Percentiles rank a stretch among this genome's conserved stretches.
phyloP scores from a whole-genome alignment of 495 filamentous ascomycete genomes.

The Podospora comata region DNA sequence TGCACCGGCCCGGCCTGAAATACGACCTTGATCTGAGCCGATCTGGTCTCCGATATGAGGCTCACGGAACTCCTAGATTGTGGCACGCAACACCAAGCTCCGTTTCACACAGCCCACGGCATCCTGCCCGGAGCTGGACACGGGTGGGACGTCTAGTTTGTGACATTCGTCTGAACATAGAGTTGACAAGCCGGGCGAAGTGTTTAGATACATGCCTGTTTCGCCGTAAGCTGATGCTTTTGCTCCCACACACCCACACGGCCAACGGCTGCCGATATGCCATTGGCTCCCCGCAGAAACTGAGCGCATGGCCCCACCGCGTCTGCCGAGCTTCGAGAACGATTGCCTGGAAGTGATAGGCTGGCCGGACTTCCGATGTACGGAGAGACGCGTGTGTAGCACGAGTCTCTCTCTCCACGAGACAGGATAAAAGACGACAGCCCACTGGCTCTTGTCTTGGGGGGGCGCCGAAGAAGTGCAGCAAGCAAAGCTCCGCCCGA shows the following conservation, averaged over 20 bases:
- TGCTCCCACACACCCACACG: not conserved
- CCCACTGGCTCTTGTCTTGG: not conserved
- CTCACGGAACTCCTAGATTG: conserved; percentile 19
- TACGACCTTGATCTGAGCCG: not conserved
- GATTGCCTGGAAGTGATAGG: conserved; percentile 10
- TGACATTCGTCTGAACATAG: not conserved
- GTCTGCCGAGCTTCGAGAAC: conserved; percentile 25
- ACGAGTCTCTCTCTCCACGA: conserved; percentile 13
- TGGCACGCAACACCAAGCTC: conserved; percentile 14
- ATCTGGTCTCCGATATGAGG: conserved; percentile 18
- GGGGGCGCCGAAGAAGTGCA: conserved; percentile 15
- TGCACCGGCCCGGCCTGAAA: not conserved
- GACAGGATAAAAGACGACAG: conserved; percentile 5
- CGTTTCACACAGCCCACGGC: not conserved
- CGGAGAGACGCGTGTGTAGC: conserved; percentile 16
- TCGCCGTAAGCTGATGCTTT: not conserved
- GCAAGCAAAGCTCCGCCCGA: not conserved
- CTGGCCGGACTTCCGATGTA: conserved; percentile 24
- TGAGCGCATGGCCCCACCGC: conserved; percentile 3
- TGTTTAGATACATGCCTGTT: not conserved
- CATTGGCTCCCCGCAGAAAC: conserved; percentile 6
- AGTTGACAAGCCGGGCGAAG: not conserved
- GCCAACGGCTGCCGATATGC: not conserved
- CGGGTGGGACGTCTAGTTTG: not conserved
- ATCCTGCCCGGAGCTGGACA: not conserved